These are phyloP conservation scores for Eremothecium cymbalariae DNA, from an alignment of 1,139 yeast species.

Conservation along the genomic window DNA sequence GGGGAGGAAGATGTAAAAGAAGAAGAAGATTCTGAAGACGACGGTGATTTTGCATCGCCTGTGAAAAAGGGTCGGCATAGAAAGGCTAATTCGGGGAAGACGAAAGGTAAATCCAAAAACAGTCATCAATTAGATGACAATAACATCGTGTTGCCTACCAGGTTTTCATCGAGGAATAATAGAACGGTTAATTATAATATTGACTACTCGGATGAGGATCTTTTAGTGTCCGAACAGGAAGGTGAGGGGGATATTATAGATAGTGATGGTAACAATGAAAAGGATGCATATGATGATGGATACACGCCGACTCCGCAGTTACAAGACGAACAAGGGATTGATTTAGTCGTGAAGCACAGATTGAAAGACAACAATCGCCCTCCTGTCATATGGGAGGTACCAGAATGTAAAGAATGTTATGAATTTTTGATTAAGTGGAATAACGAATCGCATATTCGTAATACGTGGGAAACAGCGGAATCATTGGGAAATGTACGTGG, in stretches of 20 bases:
- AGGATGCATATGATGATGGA: conserved; percentile 27
- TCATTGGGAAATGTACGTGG: conserved; percentile 51
- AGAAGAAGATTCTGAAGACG: conserved; percentile 31
- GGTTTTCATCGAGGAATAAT: conserved; percentile 73
- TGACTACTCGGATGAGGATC: conserved; percentile 60
- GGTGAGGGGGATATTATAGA: conserved; percentile 34
- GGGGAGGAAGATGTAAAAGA: conserved; percentile 22
- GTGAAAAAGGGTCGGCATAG: conserved; percentile 12
- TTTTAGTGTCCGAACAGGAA: conserved; percentile 48
- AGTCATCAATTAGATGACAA: conserved; percentile 17
- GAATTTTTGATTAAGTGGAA: conserved; percentile 79
- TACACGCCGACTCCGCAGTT: conserved; percentile 27
- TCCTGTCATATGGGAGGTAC: conserved; percentile 34
- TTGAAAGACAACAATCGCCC: conserved; percentile 24
- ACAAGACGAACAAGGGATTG: conserved; percentile 32
- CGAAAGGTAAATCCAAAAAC: conserved; percentile 16
- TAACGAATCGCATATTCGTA: conserved; percentile 82
- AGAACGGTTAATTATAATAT: conserved; percentile 67
- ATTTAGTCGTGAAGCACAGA: conserved; percentile 35
- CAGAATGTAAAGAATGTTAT: conserved; percentile 52
- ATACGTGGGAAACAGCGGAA: conserved; percentile 81
- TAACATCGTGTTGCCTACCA: conserved; percentile 32
- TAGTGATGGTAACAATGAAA: conserved; percentile 14
- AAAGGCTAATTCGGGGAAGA: conserved; percentile 22
- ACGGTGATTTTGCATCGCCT: conserved; percentile 10